Conservation (phyloP, 2,329 filamentous ascomycete genomes). For the Trichoderma semiorbis region DNA sequence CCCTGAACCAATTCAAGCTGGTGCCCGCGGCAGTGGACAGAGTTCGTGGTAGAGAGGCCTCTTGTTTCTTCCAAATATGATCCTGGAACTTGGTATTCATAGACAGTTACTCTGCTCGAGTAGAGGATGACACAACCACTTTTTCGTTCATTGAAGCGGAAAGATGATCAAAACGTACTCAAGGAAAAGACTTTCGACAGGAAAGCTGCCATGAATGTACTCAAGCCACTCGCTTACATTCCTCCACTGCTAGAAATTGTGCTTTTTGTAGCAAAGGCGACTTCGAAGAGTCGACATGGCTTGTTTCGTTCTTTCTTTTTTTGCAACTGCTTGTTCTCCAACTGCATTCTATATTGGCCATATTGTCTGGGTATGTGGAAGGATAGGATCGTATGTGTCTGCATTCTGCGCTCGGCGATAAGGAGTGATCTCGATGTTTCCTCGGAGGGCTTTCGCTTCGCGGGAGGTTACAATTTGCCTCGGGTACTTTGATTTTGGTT, state of each 20-base stretch:
- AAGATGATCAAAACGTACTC: too few species aligned
- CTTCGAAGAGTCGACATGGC: neutral
- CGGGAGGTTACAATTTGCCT: neutral
- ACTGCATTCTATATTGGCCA: neutral
- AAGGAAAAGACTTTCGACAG: too few species aligned
- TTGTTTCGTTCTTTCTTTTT: neutral
- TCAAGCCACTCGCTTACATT: neutral
- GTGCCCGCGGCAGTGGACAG: too few species aligned
- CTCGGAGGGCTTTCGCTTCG: neutral
- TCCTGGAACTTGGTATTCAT: too few species aligned
- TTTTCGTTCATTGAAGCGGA: too few species aligned
- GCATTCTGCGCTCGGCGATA: neutral
- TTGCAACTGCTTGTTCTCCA: neutral
- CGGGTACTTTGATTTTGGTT: neutral
- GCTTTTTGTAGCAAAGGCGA: neutral
- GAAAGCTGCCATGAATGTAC: too few species aligned
- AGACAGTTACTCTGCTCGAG: too few species aligned
- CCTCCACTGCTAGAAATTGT: neutral
- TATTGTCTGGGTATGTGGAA: neutral
- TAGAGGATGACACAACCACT: too few species aligned
- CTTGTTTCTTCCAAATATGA: too few species aligned
- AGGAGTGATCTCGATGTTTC: neutral
- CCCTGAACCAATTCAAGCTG: too few species aligned
- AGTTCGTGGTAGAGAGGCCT: too few species aligned
- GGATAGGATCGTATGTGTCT: neutral